Evolutionary conservation across 495 filamentous ascomycete genomes (phyloP).

Genomic region (Aspergillus nidulans): DNA sequence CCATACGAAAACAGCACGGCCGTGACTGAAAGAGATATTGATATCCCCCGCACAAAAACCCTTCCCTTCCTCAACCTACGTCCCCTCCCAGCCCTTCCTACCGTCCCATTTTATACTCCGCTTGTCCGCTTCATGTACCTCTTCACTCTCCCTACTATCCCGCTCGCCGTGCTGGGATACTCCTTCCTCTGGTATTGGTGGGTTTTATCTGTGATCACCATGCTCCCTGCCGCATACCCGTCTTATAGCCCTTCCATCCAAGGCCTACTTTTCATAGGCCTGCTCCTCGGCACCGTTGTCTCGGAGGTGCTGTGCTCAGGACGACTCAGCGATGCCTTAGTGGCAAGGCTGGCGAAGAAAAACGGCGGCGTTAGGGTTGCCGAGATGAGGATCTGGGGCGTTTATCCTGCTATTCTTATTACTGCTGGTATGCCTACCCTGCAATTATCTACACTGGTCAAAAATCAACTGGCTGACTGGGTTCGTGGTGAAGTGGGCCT

Average conservation of each 20-base stretch:
- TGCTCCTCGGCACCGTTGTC: constrained; percentile 53
- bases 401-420: constrained; percentile 50
- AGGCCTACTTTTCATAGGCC: constrained; percentile 53
- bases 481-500: constrained; percentile 35
- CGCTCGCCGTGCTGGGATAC: constrained; percentile 46
- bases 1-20: background rate
- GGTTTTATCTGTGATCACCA: constrained; percentile 56
- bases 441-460: background rate
- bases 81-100: constrained; percentile 49
- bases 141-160: constrained; percentile 44
- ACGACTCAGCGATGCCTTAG: constrained; percentile 47
- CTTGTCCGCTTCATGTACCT: constrained; percentile 44
- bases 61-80: constrained; percentile 48
- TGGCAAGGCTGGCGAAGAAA: constrained; percentile 41
- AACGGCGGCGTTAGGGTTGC: constrained; percentile 45
- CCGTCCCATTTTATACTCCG: constrained; percentile 51
- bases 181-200: constrained; percentile 62
- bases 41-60: constrained; percentile 41
- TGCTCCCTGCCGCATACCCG: constrained; percentile 55
- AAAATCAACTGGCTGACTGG: too few species aligned
- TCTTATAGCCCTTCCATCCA: constrained; percentile 50
- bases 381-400: constrained; percentile 59
- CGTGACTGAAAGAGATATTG: background rate
- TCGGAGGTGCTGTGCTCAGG: constrained; percentile 55
- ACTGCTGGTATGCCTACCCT: constrained; percentile 36